Conservation (phyloP, 208 protist genomes). For the Trypanosoma theileri region DNA sequence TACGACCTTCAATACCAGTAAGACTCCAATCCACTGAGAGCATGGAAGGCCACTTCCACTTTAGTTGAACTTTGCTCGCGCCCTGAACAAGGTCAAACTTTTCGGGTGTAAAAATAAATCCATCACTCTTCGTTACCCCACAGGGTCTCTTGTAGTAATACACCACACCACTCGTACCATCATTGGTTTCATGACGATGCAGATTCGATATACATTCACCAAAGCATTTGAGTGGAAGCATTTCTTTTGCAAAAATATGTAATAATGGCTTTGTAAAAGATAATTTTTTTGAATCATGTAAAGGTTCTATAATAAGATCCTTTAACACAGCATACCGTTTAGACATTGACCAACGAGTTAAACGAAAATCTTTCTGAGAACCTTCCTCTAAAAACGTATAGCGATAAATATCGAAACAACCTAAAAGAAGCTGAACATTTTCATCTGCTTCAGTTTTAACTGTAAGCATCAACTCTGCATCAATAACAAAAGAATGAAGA, state of each 20-base stretch:
- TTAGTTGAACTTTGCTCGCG: slow-evolving; percentile 60
- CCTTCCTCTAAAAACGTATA: slow-evolving; percentile 25
- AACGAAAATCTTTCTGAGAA: slow-evolving; percentile 5
- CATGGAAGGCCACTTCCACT: slow-evolving; percentile 82
- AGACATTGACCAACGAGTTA: slow-evolving; percentile 37
- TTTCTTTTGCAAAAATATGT: slow-evolving; percentile 58
- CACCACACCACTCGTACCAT: slow-evolving; percentile 2
- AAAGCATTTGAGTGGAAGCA: slow-evolving; percentile 48
- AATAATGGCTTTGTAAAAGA: slow-evolving; percentile 6
- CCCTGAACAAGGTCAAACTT: slow-evolving; percentile 59
- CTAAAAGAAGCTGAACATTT: slow-evolving; percentile 30
- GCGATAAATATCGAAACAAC: slow-evolving; percentile 56
- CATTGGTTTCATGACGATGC: slow-evolving; percentile 15
- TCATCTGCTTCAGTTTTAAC: not conserved
- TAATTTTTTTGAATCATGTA: slow-evolving; percentile 6
- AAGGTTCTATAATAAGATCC: slow-evolving; percentile 30
- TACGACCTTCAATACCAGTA: slow-evolving; percentile 28
- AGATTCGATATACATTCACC: slow-evolving; percentile 36
- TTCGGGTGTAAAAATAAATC: slow-evolving; percentile 82
- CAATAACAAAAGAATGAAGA: slow-evolving; percentile 40
- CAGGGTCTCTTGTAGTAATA: slow-evolving; percentile 52
- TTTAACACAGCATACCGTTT: slow-evolving; percentile 42
- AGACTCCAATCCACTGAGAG: slow-evolving; percentile 82
- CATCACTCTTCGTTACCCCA: slow-evolving; percentile 66
- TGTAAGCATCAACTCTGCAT: slow-evolving; percentile 61